Base-by-base conservation (phyloP, 352 stramenopile genomes). In the Globisporangium cylindrosporum region DNA sequence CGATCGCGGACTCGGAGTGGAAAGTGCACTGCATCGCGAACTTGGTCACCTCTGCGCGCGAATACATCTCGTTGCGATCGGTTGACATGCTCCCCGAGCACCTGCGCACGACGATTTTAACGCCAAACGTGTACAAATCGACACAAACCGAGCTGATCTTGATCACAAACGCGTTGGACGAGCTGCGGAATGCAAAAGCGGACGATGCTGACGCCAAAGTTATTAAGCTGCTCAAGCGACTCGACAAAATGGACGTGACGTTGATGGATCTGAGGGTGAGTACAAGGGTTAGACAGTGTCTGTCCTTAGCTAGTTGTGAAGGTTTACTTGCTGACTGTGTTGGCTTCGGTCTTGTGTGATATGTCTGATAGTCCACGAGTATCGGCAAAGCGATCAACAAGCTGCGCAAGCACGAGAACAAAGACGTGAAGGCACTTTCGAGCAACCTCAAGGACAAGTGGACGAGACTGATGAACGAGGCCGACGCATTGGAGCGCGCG, bases 301-400 rank as follows among this genome's bases (percentile, higher is more conserved):
- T 20, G 32, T 14, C 5, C 51, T 34, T 24, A 46, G 20, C 56
- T 58, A 6, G 34, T 12, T 32, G 14, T 61, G 22, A 34, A 58
- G 24, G 51, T 24, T 15, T 36, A 36, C 48, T 59, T 58, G 66
- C 51, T 74, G 18, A 59, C 57, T 73, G 14, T 57, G 51, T 4
- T 54, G 32, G 57, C 61, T 55, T 54, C 62, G 15, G 20, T 15
- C 22, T 59, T 25, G 2, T 36, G 12, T 38, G n/a, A 15, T 56
- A 24, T 74, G 25, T 20, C 32, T 34, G 20, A 12, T 57, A 93
- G 86, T 85, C 83, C 14, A 96, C 89, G 2, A 93, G 86, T 55
- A 94, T 96, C 57, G 87, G 87, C 14, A 94, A 95, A 73, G 78
- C 80, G 53, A 80, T 96, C 3, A 93, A 94, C 74, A 94, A 93